Evolutionary conservation across 768 basidiomycete species (phyloP).

Genomic region (Hirschioporus abietinus): DNA sequence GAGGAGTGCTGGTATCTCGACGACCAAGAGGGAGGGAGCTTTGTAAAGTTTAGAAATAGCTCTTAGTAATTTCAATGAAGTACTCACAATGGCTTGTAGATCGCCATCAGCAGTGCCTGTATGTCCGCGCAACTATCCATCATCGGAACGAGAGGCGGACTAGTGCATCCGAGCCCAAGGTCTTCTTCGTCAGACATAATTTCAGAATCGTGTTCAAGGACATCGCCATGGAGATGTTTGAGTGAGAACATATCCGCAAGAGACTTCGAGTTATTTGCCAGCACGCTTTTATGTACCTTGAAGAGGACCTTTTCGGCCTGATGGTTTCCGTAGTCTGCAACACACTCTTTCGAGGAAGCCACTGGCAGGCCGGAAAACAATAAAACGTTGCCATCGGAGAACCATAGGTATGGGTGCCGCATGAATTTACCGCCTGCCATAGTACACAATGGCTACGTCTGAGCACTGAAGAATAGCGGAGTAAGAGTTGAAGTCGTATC

Average conservation of each 20-base stretch:
- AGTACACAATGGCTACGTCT: no score
- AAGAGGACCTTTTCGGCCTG: slow-evolving; percentile 8
- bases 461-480: no score
- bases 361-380: not conserved
- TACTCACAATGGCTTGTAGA: no score
- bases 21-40: not conserved
- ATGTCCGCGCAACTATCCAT: not conserved
- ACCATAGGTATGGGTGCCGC: not conserved
- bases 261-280: slow-evolving; percentile 14
- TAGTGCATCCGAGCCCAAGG: not conserved
- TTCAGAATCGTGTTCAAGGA: not conserved
- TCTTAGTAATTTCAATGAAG: not conserved
- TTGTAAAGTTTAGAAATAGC: not conserved
- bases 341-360: not conserved
- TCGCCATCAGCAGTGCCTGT: no score
- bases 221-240: not conserved
- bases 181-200: not conserved
- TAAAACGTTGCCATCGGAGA: not conserved
- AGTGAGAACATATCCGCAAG: slow-evolving; percentile 14
- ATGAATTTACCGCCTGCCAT: not conserved
- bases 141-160: not conserved
- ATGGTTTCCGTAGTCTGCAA: not conserved
- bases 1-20: not conserved
- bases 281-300: slow-evolving; percentile 14
- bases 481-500: no score